Evolutionary conservation across 306 rosid species (phyloP), one percentile per base, ranked within the genome.

Genomic region (Delonix regia): DNA sequence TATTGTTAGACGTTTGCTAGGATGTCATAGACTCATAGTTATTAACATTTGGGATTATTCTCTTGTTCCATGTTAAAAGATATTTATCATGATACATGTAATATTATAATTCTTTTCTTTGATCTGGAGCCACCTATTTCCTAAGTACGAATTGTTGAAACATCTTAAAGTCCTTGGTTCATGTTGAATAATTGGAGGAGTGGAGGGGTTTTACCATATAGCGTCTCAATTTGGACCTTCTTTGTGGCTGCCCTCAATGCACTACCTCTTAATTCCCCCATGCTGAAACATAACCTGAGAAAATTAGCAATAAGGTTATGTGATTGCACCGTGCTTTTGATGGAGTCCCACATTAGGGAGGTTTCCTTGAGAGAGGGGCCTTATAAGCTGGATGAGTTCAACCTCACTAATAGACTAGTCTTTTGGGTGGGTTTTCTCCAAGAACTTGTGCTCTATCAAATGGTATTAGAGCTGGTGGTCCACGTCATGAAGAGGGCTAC

Each of bases 101-200:
- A 8, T 48, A 69, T 69, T 75, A 38, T 75, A 65, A 48, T 42
- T 59, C 63, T 63, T 75, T 82, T 25, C 3, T 36, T 25, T 6
- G 18, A 53, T 44, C 75, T 14, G 48, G 9, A 53, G 22, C 36
- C 28, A 27, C 73, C 13, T 34, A 36, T 39, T 74, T 73, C 60
- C 34, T 30, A 11, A 11, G n/a, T 34, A 16, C 47, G 47, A 18
- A 56, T 56, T 42, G 34, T 6, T 10, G 16, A 39, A 61, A n/a
- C 59, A 34, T 66, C 6, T 69, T 48, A 10, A 57, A 41, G 56
- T 53, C 44, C 49, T 1, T 44, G 49, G 49, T 16, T 3, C 27
- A 21, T 25, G 16, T 38, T 28, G 41, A 41, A 41, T 81, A 53
- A 51, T 24, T 75, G 53, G 65, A 69, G 51, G 16, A 24, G 39